A percentile compares a stretch with the other conserved stretches of the same genome.
phyloP scores from a whole-genome alignment of 148 eudicot species.

The Chenopodium quinoa region DNA sequence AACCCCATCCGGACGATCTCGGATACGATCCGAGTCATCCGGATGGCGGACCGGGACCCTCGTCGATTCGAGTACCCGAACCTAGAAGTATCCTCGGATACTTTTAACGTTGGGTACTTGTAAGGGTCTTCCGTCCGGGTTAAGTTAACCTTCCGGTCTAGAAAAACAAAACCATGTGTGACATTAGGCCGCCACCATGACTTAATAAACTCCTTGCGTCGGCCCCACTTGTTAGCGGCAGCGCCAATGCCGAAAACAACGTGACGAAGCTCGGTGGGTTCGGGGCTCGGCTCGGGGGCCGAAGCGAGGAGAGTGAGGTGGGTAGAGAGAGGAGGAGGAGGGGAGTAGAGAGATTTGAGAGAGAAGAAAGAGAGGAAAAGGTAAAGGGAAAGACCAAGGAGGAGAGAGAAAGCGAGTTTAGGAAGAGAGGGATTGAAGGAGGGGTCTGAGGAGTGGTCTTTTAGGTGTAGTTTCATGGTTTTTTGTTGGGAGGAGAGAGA shows the following conservation, averaged over 20 bases:
- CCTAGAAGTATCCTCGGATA: slow-evolving; percentile 36
- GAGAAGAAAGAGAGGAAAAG: slow-evolving; percentile 18
- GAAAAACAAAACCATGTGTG: slow-evolving; percentile 53
- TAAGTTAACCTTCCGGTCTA: slow-evolving; percentile 29
- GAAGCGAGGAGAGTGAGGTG: not conserved
- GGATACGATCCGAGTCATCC: slow-evolving; percentile 60
- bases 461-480: slow-evolving; percentile 19
- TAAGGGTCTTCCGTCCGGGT: not conserved
- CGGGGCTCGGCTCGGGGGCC: slow-evolving; percentile 12
- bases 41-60: slow-evolving; percentile 38
- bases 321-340: not conserved
- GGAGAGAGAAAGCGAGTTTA: slow-evolving; percentile 21
- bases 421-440: slow-evolving; percentile 14
- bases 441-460: not conserved
- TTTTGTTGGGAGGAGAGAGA: not conserved
- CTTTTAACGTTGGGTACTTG: slow-evolving; percentile 32
- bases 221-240: slow-evolving; percentile 44
- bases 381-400: slow-evolving; percentile 21
- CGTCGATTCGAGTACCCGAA: slow-evolving; percentile 34
- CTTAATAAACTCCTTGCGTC: slow-evolving; percentile 43
- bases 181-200: slow-evolving; percentile 57
- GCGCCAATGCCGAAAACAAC: slow-evolving; percentile 58
- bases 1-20: slow-evolving; percentile 46
- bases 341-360: slow-evolving; percentile 6
- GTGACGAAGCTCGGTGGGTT: slow-evolving; percentile 34